phyloP scores from a whole-genome alignment of 768 basidiomycete genomes.

The Suillus variegatus region DNA sequence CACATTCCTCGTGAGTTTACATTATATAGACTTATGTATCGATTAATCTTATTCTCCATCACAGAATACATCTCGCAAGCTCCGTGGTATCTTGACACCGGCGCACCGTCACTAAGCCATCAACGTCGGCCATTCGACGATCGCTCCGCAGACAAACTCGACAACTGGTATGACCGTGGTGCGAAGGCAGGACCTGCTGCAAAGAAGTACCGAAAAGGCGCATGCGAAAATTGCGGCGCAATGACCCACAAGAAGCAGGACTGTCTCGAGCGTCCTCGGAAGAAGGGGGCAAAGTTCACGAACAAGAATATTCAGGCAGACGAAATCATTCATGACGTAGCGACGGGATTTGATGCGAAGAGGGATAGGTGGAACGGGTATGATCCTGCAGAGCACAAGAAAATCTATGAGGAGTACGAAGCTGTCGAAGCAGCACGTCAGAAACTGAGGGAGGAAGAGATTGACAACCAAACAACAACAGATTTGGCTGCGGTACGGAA shows the following conservation, averaged over 20 bases:
- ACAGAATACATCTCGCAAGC: constrained; percentile 97
- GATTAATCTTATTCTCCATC: constrained; percentile 10
- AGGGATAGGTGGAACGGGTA: constrained; percentile 99
- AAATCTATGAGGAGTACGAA: constrained; percentile 90
- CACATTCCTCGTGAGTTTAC: constrained; percentile 91
- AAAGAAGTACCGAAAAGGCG: constrained; percentile 96
- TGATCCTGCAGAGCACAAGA: constrained; percentile 83
- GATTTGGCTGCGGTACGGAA: constrained; percentile 90
- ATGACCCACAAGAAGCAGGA: constrained; percentile 91
- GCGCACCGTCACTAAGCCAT: constrained; percentile 90
- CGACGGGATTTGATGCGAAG: constrained; percentile 86
- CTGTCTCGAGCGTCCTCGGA: constrained; percentile 94
- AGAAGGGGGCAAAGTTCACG: constrained; percentile 93
- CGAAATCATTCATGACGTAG: constrained; percentile 83
- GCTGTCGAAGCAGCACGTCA: constrained; percentile 90
- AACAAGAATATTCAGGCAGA: constrained; percentile 89
- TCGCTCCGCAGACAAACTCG: constrained; percentile 62
- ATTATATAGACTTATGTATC: background rate
- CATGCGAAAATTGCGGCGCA: constrained; percentile 98
- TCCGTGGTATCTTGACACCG: constrained; percentile 98
- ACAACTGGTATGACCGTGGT: constrained; percentile 92
- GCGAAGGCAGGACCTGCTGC: constrained; percentile 85
- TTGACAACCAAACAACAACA: constrained; percentile 95
- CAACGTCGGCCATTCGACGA: constrained; percentile 79
- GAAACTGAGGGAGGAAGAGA: constrained; percentile 92